These are phyloP conservation scores for Castanea crenata DNA, from an alignment of 306 rosid species.

Conservation along the genomic window DNA sequence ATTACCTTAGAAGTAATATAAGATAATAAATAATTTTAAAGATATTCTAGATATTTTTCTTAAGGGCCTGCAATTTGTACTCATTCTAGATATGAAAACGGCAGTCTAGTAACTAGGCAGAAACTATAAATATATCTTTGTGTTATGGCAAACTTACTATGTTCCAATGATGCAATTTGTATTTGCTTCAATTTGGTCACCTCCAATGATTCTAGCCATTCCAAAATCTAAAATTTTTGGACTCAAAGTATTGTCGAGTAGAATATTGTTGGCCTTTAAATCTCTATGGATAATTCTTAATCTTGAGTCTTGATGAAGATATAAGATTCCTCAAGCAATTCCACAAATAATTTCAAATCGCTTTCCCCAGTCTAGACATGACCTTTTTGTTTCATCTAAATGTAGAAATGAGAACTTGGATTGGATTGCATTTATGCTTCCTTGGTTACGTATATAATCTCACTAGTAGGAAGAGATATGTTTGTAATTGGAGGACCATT, in stretches of 20 bases:
- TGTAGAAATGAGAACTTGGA: neutral
- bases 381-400: conserved; percentile 2
- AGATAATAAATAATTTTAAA: too few relatives aligned
- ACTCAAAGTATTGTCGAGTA: conserved; percentile 46
- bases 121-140: too few relatives aligned
- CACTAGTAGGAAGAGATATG: conserved; percentile 6
- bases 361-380: neutral
- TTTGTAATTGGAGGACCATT: neutral
- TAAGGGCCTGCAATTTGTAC: too few relatives aligned
- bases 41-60: too few relatives aligned
- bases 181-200: conserved; percentile 52
- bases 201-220: conserved; percentile 65
- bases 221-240: conserved; percentile 73
- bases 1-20: neutral
- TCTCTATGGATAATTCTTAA: conserved; percentile 60
- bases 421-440: conserved; percentile 16
- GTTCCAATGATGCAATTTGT: conserved; percentile 63
- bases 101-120: too few relatives aligned
- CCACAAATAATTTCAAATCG: conserved; percentile 7
- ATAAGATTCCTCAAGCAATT: conserved; percentile 48
- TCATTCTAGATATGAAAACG: too few relatives aligned
- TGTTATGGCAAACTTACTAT: conserved; percentile 38
- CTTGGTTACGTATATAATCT: conserved; percentile 30
- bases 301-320: conserved; percentile 68
- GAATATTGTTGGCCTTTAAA: conserved; percentile 55